Evolutionary conservation across 495 filamentous ascomycete species (phyloP), one percentile per base, ranked within the genome.

Genomic region (Penicillium ochrochloron): DNA sequence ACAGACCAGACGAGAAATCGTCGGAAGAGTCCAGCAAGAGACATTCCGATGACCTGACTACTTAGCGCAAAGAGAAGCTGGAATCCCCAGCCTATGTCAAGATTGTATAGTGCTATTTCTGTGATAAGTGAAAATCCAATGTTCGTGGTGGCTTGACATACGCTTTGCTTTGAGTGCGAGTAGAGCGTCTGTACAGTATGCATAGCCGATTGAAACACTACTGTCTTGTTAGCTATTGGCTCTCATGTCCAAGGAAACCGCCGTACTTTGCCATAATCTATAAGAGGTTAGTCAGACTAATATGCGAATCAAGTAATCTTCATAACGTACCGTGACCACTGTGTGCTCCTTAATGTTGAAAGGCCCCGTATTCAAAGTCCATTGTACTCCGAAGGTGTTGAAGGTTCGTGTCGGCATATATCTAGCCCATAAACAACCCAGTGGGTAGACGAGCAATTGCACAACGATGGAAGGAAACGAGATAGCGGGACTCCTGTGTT

Each of bases 301-400:
- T 5, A 6, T 14, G 25, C n/a, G 57, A 42, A 8, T 29, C 51
- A 25, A 8, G 9, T 12, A 2, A 27, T 52, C 15, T 3, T 27
- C 27, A 75, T 81, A 82, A 86, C 86, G 1, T 64, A 89, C 83
- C 19, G 86, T 85, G 57, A 90, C 86, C 35, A 90, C 81, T 19
- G 87, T 81, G 70, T 90, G 88, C 62, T 89, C 87, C 65, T 90
- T 90, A 67, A 89, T 83, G 64, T 87, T 90, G 75, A 90, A 90
- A 12, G 84, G 85, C 0, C 88, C 86, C 2, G 86, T 84, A 64
- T 89, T 89, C 33, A 90, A 70, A 17, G 78, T 82, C 74, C 80
- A 86, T n/a, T 68, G 67, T 21, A 81, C 31, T 15, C 86, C 86
- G 62, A 88, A 84, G 0, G 83, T 79, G 50, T 65, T 81, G 61